phyloP scores from a whole-genome alignment of 768 basidiomycete species.

The Galerina sulciceps region DNA sequence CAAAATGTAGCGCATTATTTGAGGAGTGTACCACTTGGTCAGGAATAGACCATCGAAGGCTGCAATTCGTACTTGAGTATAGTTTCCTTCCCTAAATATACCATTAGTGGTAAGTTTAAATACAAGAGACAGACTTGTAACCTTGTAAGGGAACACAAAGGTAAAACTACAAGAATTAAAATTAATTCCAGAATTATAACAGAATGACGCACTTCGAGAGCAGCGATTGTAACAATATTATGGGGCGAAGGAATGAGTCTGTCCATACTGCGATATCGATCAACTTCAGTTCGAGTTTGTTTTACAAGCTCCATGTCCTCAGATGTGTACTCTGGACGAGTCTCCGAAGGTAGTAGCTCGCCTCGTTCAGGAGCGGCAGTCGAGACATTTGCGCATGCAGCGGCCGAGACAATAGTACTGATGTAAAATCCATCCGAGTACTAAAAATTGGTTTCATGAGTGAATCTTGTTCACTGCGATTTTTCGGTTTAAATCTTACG shows the following conservation, averaged over 20 bases:
- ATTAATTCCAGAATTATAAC: neutral
- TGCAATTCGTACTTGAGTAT: constrained; percentile 85
- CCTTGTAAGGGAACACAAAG: constrained; percentile 95
- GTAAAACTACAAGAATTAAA: constrained; percentile 62
- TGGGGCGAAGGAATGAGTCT: constrained; percentile 92
- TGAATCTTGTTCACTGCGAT: neutral
- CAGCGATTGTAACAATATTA: constrained; percentile 91
- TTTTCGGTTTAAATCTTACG: constrained; percentile 48
- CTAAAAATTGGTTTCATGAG: constrained; percentile 39
- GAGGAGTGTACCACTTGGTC: constrained; percentile 84
- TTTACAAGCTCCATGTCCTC: constrained; percentile 75
- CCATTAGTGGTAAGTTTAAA: constrained; percentile 11
- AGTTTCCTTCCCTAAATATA: constrained; percentile 85
- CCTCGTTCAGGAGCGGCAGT: constrained; percentile 79
- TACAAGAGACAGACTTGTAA: constrained; percentile 27
- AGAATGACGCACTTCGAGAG: constrained; percentile 68
- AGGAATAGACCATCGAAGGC: constrained; percentile 95
- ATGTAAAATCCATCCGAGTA: constrained; percentile 93
- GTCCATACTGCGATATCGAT: constrained; percentile 94
- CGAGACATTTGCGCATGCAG: constrained; percentile 81
- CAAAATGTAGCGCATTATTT: constrained; percentile 86
- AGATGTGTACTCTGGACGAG: constrained; percentile 63
- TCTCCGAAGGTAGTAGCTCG: constrained; percentile 73
- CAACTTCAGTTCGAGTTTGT: constrained; percentile 80
- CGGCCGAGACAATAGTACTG: constrained; percentile 80